phyloP scores from a whole-genome alignment of 148 eudicot species.

The Vaccinium vitisidaea region DNA sequence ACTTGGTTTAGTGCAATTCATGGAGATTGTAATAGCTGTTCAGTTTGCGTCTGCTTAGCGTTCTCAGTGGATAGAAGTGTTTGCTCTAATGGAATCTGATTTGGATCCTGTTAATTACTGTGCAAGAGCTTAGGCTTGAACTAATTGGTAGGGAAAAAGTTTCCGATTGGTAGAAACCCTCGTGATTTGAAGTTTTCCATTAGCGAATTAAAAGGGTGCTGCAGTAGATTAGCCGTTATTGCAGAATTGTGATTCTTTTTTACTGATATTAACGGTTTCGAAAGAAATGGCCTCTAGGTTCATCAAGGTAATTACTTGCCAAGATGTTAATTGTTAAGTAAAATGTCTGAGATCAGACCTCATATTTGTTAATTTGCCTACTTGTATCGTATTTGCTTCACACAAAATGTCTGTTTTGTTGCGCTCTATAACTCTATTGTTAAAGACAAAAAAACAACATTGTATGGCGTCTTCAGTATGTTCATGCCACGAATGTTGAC shows the following conservation, averaged over 20 bases:
- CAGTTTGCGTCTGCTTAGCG: too few species aligned
- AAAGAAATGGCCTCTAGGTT: neutral
- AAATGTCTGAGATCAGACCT: neutral
- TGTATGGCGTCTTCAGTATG: neutral
- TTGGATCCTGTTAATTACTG: neutral
- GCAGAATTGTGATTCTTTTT: neutral
- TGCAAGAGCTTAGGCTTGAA: neutral
- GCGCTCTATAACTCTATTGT: too few species aligned
- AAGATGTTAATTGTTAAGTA: neutral
- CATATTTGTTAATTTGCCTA: neutral
- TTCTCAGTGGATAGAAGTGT: too few species aligned
- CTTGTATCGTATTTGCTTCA: neutral
- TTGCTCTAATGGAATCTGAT: neutral
- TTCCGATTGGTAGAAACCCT: neutral
- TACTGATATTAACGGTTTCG: neutral
- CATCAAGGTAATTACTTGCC: neutral
- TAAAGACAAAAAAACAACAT: neutral
- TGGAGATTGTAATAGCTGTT: too few species aligned
- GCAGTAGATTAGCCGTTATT: neutral
- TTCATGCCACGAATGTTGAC: conserved; percentile 7
- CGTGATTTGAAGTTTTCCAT: neutral
- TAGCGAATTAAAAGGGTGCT: neutral
- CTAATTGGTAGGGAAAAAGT: neutral
- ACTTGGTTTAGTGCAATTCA: too few species aligned
- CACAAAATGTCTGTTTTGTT: neutral